A percentile compares a stretch with the other conserved stretches of the same genome.
These are phyloP conservation scores for Fagopyrum esculentum DNA, from an alignment of 148 eudicot genomes.

Conservation along the genomic window DNA sequence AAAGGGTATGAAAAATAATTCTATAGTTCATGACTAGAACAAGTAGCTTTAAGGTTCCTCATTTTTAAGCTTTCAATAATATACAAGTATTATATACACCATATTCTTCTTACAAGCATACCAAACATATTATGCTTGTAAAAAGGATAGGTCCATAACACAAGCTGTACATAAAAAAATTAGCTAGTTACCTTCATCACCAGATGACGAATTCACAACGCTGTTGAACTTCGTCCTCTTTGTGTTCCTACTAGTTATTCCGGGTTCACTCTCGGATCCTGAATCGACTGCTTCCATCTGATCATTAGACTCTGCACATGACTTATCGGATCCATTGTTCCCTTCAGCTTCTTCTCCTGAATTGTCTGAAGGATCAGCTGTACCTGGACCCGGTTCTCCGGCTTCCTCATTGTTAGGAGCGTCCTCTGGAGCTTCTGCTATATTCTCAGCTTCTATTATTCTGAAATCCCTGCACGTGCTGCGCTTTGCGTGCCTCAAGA, in stretches of 20 bases:
- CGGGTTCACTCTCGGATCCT: slow-evolving; percentile 1
- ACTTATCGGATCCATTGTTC: slow-evolving; percentile 1
- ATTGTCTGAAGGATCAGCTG: background rate
- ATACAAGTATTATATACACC: too few relatives aligned
- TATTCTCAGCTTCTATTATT: slow-evolving; percentile 25
- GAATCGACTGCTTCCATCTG: slow-evolving; percentile 1
- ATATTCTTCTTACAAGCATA: too few relatives aligned
- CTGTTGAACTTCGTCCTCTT: background rate
- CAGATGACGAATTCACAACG: background rate
- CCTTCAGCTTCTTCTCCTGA: background rate
- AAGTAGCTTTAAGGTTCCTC: too few relatives aligned
- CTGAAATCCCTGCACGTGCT: slow-evolving; percentile 56
- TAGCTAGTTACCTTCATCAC: slow-evolving; percentile 2
- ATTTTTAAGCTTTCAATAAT: too few relatives aligned
- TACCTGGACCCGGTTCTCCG: background rate
- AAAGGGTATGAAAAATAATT: too few relatives aligned
- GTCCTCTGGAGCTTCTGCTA: slow-evolving; percentile 11
- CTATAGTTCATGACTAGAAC: too few relatives aligned
- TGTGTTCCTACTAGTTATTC: background rate
- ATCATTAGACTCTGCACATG: background rate
- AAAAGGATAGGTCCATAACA: background rate
- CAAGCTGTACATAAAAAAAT: background rate
- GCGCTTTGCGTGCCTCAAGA: slow-evolving; percentile 55
- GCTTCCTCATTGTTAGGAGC: slow-evolving; percentile 21
- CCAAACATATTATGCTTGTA: background rate